phyloP scores from a whole-genome alignment of 2,329 filamentous ascomycete species.

The Fusarium stilboides region DNA sequence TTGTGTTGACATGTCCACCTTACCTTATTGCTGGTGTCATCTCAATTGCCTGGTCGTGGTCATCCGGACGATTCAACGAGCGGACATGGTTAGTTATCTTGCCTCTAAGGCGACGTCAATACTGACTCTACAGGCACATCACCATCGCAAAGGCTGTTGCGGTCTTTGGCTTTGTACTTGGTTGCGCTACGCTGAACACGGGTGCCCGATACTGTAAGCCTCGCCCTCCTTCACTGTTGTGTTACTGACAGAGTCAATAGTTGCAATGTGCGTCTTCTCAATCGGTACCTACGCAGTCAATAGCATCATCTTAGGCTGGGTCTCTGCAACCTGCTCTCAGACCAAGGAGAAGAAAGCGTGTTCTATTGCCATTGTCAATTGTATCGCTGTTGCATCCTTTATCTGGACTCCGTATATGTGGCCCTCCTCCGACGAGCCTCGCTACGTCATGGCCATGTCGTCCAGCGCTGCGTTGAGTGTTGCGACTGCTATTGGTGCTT shows the following conservation, averaged over 20 bases:
- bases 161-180: constrained; percentile 48
- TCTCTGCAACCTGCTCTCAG: constrained; percentile 57
- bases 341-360: constrained; percentile 64
- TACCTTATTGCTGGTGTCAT: constrained; percentile 57
- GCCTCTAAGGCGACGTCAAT: accelerated
- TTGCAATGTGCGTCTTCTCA: constrained; percentile 57
- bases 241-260: accelerated
- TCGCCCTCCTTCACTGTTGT: accelerated
- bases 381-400: constrained; percentile 29
- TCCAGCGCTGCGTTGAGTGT: constrained; percentile 47
- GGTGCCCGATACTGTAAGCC: constrained; percentile 37
- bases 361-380: constrained; percentile 53
- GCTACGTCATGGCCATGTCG: constrained; percentile 37
- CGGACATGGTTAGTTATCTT: constrained; percentile 54
- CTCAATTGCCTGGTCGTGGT: constrained; percentile 49
- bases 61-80: constrained; percentile 62
- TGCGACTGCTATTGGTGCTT: constrained; percentile 56
- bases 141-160: constrained; percentile 59
- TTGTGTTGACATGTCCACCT: constrained; percentile 56
- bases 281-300: constrained; percentile 59
- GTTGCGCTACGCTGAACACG: constrained; percentile 46
- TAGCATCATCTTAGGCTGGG: constrained; percentile 62
- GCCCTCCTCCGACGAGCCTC: constrained; percentile 26
- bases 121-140: constrained; percentile 54
- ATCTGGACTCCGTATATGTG: constrained; percentile 40